Evolutionary conservation across 2,329 filamentous ascomycete species (phyloP).

Genomic region (Proliferodiscus dingleyae): DNA sequence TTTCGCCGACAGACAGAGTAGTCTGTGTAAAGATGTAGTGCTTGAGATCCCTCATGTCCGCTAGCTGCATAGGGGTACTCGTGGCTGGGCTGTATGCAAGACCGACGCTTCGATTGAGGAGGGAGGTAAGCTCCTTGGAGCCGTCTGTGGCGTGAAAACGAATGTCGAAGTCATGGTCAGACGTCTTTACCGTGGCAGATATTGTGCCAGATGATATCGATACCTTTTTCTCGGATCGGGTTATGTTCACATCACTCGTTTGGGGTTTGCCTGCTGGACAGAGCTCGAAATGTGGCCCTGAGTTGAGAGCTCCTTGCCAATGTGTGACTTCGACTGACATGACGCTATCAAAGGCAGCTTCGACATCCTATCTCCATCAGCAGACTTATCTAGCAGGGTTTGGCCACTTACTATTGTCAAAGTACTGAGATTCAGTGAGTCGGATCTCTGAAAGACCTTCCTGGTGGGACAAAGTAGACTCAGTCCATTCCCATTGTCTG

Average conservation of each 20-base stretch:
- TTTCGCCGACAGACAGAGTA: slow-evolving; percentile 54
- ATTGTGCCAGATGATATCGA: slow-evolving; percentile 48
- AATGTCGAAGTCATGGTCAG: slow-evolving; percentile 49
- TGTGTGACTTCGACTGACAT: slow-evolving; percentile 55
- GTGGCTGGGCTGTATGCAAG: slow-evolving; percentile 52
- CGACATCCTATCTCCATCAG: slow-evolving; percentile 42
- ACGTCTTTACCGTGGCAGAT: slow-evolving; percentile 45
- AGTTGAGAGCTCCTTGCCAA: slow-evolving; percentile 48
- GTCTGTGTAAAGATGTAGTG: slow-evolving; percentile 56
- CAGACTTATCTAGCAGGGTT: background rate
- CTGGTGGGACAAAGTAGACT: slow-evolving; percentile 53
- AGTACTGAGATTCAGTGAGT: slow-evolving; percentile 52
- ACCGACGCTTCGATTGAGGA: slow-evolving; percentile 51
- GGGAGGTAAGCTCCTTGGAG: slow-evolving; percentile 48
- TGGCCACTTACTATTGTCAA: slow-evolving; percentile 42
- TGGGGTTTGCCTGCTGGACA: slow-evolving; percentile 48
- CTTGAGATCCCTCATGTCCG: slow-evolving; percentile 47
- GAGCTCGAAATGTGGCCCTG: slow-evolving; percentile 53
- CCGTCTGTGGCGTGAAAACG: slow-evolving; percentile 47
- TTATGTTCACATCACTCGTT: slow-evolving; percentile 35
- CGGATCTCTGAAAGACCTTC: slow-evolving; percentile 49
- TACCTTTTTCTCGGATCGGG: slow-evolving; percentile 40
- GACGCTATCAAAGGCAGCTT: slow-evolving; percentile 53
- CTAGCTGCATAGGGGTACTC: slow-evolving; percentile 47
- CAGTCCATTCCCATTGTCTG: slow-evolving; percentile 42